Evolutionary conservation across 1,139 yeast genomes (phyloP).

Genomic region (Sugiyamaella japonica): DNA sequence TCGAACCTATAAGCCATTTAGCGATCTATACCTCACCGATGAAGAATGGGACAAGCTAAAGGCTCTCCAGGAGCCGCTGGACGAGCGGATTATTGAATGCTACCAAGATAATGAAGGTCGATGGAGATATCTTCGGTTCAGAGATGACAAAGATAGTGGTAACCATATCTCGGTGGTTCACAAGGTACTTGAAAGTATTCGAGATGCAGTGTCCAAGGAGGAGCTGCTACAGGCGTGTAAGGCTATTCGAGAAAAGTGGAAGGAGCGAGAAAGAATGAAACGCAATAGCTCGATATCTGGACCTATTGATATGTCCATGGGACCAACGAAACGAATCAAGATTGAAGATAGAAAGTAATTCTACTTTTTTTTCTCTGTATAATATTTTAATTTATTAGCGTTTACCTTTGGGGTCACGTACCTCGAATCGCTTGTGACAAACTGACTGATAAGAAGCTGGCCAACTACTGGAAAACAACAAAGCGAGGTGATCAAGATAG

Average conservation of each 20-base stretch:
- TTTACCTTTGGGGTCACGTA: not conserved
- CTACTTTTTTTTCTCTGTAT: not conserved
- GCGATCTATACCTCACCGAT: slow-evolving; percentile 59
- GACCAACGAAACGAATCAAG: slow-evolving; percentile 7
- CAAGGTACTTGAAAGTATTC: slow-evolving; percentile 78
- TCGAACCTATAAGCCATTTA: slow-evolving; percentile 62
- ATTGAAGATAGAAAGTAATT: slow-evolving; percentile 13
- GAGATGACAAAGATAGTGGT: slow-evolving; percentile 90
- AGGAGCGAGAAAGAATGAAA: slow-evolving; percentile 42
- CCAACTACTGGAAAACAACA: too few relatives aligned
- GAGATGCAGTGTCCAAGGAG: slow-evolving; percentile 80
- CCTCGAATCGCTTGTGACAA: too few relatives aligned
- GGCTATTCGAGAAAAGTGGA: slow-evolving; percentile 51
- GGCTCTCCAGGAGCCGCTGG: slow-evolving; percentile 70
- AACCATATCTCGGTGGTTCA: slow-evolving; percentile 80
- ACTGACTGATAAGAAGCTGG: too few relatives aligned
- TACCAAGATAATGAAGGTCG: slow-evolving; percentile 57
- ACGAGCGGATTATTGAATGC: slow-evolving; percentile 90
- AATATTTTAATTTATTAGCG: slow-evolving; percentile 5
- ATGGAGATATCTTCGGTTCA: slow-evolving; percentile 85
- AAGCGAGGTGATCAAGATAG: too few relatives aligned
- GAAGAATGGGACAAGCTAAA: slow-evolving; percentile 84
- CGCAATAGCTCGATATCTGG: slow-evolving; percentile 13
- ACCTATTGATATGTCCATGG: not conserved
- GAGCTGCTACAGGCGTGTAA: slow-evolving; percentile 58